Evolutionary conservation across 2,329 filamentous ascomycete genomes (phyloP).

Genomic region (Pezicula radicicola): DNA sequence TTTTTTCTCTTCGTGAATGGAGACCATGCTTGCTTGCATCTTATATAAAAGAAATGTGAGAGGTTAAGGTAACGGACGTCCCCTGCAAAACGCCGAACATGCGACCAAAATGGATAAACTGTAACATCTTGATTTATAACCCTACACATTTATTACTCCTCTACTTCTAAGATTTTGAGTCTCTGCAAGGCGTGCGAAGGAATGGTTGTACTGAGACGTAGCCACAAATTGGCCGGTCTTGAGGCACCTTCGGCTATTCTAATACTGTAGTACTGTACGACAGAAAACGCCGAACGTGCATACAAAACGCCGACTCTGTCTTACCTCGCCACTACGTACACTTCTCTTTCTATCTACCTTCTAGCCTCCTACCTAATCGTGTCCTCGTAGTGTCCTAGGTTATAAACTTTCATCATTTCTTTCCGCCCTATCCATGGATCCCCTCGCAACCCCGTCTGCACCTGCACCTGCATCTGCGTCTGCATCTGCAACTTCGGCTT

Average conservation of each 20-base stretch:
- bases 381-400: too few relatives aligned
- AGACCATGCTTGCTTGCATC: not conserved
- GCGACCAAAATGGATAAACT: not conserved
- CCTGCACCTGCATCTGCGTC: too few relatives aligned
- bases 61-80: too few relatives aligned
- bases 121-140: too few relatives aligned
- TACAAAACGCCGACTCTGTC: not conserved
- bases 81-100: constrained; percentile 3
- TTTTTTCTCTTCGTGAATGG: not conserved
- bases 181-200: too few relatives aligned
- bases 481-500: too few relatives aligned
- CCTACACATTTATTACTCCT: too few relatives aligned
- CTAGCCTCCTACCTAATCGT: not conserved
- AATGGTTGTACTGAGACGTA: too few relatives aligned
- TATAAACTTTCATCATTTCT: not conserved
- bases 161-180: too few relatives aligned
- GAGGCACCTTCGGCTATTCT: too few relatives aligned
- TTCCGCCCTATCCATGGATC: not conserved
- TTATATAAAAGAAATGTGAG: not conserved
- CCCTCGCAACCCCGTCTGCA: not conserved
- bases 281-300: constrained; percentile 2
- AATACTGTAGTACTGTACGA: not conserved
- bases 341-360: not conserved
- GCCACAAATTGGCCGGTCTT: too few relatives aligned
- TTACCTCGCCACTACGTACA: not conserved